Evolutionary conservation across 129 eudicot genomes (phyloP), one percentile per base, ranked within the genome.

Genomic region (Flaveria ramosissima): DNA sequence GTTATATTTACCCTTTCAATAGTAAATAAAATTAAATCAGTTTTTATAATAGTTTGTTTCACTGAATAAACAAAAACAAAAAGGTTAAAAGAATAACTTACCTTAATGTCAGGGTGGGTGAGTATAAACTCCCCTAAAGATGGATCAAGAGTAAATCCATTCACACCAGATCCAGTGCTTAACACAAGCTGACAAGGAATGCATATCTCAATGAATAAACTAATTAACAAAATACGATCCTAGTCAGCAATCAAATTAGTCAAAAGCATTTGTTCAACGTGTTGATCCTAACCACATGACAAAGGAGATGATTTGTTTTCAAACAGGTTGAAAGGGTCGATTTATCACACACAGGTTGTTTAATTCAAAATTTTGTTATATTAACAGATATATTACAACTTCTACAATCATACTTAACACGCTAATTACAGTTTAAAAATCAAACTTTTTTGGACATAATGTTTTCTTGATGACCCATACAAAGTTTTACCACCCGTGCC

Each of bases 111-210:
- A 9, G 99, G 88, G 78, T 94, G 97, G 73, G 99, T 94, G 48
- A 94, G 88, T 68, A 94, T 91, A 83, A 94, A 94, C 84, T 94
- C 99, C 43, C 99, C 99, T 66, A 94, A 84, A 62, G 99, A 94
- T 68, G 99, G 99, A 82, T 94, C 99, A 70, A 94, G 97, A 32
- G 99, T 94, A 83, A 94, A 94, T 19, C 99, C 99, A 83, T 94
- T 94, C 63, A 94, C 97, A 63, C 99, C 99, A 55, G 73, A 55
- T 72, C 99, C 99, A 53, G 97, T 87, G 83, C 99, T 94, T 70
- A 94, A 65, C 26, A 94, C 99, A 81, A 94, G 79, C 99, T 94
- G 89, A 48, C 79, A 83, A 77, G 24, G 20, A 42, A 63, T 45
- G 26, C 11, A 62, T 19, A 11, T 60, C 30, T 56, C 72, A 43